Base-by-base conservation (phyloP, 345 rosid species). In the Hibiscus tridactylites region DNA sequence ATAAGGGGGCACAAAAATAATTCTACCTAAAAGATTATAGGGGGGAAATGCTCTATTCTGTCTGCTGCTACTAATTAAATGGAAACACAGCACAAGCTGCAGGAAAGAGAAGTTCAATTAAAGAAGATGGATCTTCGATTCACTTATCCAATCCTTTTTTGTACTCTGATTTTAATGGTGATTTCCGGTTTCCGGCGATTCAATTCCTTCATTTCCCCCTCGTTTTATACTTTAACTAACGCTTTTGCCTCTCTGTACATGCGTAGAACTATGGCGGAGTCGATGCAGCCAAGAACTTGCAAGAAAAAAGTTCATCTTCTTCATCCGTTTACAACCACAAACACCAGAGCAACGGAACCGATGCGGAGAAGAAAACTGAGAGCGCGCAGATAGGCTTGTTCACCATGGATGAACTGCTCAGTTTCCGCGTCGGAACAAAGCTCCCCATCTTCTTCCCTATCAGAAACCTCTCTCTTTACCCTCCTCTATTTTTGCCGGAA, bases 371-470 rank as follows among this genome's bases (percentile, higher is more conserved):
- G 9, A 26, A 64, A 35, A 3, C 28, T 16, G 37, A 7, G 28
- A 66, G 21, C 21, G 39, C 5, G 15, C 39, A 66, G 56, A 9
- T 66, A 24, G 70, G 70, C 1, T 28, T 66, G n/a, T 85, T 87
- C 80, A 76, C 81, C 73, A 12, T 82, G 58, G 64, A 65, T 15
- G 87, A 83, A 42, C 19, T 66, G 13, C 57, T n/a, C 8, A 53
- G 6, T 47, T 76, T 84, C 0, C 31, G 73, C n/a, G 42, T 9
- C 3, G 84, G 84, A 2, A 75, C 64, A 12, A 74, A 37, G 15
- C 26, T 82, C 39, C 71, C 79, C 3, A 4, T 78, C 26, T 76
- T 77, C 61, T 79, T 85, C 19, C 80, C 82, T 3, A 61, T 71
- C 28, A 77, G 58, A 50, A 52, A 83, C 61, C 77, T 77, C 0